Evolutionary conservation across 169 alveolate species (phyloP).

Genomic region (Plasmodium reichenowi): DNA sequence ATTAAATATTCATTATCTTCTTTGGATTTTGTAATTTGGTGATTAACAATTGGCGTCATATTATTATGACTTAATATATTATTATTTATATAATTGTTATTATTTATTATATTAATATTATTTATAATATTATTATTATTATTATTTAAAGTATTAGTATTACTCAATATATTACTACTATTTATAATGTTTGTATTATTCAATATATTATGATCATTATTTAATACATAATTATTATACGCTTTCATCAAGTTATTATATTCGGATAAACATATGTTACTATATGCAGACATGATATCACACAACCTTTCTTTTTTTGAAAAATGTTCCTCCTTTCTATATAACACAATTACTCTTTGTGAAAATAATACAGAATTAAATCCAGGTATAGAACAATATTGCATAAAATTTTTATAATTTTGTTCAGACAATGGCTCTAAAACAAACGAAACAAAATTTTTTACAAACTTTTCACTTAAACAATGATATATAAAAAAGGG

Average conservation of each 20-base stretch:
- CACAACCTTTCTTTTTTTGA: slow-evolving; percentile 44
- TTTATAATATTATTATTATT: no score
- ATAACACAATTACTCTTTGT: slow-evolving; percentile 40
- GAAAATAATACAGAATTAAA: slow-evolving; percentile 41
- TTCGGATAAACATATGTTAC: slow-evolving; percentile 18
- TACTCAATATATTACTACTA: not conserved
- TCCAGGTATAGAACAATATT: slow-evolving; percentile 73
- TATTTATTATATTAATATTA: no score
- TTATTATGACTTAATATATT: not conserved
- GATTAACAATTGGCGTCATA: slow-evolving; percentile 4
- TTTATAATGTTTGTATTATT: not conserved
- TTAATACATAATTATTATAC: no score
- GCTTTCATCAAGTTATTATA: no score
- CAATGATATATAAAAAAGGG: slow-evolving; percentile 69
- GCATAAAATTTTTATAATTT: slow-evolving; percentile 66
- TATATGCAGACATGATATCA: slow-evolving; percentile 61
- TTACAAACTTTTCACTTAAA: slow-evolving; percentile 45
- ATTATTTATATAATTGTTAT: no score
- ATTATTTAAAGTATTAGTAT: not conserved
- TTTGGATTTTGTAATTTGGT: slow-evolving; percentile 14
- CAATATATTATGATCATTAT: not conserved
- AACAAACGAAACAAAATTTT: slow-evolving; percentile 56
- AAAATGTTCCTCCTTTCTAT: slow-evolving; percentile 46
- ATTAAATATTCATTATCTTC: slow-evolving; percentile 38
- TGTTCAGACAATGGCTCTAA: slow-evolving; percentile 54